These are phyloP conservation scores for Hygrophorus pudorinus DNA, from an alignment of 768 basidiomycete genomes.

Conservation along the genomic window DNA sequence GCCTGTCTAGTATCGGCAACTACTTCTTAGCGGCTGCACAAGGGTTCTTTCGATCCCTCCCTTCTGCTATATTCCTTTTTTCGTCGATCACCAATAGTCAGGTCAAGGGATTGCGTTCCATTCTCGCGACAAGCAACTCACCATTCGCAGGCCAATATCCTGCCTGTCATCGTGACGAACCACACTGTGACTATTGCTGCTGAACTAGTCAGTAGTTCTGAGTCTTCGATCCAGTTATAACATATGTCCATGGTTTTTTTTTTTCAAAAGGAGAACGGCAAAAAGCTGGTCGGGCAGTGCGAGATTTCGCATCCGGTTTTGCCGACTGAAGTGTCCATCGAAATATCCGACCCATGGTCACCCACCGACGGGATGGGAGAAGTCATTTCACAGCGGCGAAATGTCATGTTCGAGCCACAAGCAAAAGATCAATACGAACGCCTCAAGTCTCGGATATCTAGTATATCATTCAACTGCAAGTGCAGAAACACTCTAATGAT, in stretches of 20 bases:
- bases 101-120: constrained; percentile 19
- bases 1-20: constrained; percentile 61
- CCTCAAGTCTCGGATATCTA: constrained; percentile 49
- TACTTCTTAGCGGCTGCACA: constrained; percentile 87
- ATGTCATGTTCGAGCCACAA: constrained; percentile 54
- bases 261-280: constrained; percentile 54
- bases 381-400: constrained; percentile 36
- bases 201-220: constrained; percentile 46
- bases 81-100: constrained; percentile 83
- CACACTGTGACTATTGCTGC: constrained; percentile 94
- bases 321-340: constrained; percentile 18
- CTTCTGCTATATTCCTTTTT: constrained; percentile 90
- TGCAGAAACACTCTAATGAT: constrained; percentile 5
- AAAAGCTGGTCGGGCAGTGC: constrained; percentile 81
- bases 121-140: constrained; percentile 12
- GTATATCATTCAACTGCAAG: constrained; percentile 29
- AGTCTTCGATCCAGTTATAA: constrained; percentile 4
- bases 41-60: constrained; percentile 84
- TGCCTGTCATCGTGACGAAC: constrained; percentile 89
- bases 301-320: constrained; percentile 82
- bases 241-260: neutral
- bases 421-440: constrained; percentile 45
- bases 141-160: constrained; percentile 51
- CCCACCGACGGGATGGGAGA: constrained; percentile 48
- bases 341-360: constrained; percentile 30